These are phyloP conservation scores for Borealophlyctis nickersoniae DNA, from an alignment of 192 early-diverging fungal species.

Conservation along the genomic window DNA sequence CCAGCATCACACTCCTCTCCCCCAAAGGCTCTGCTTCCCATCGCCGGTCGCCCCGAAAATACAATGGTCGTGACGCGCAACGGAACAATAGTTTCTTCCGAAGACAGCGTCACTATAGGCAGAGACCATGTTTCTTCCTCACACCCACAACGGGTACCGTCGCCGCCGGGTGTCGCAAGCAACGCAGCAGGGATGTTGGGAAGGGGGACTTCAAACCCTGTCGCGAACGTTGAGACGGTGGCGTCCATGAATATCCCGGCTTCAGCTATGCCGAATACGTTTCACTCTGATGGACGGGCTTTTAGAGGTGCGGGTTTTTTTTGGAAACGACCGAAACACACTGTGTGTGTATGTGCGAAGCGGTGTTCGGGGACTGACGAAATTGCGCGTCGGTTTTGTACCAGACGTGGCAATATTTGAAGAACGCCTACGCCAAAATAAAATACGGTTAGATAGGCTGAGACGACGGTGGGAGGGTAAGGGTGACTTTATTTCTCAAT, in stretches of 20 bases:
- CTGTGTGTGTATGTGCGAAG: no score
- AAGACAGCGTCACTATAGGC: background rate
- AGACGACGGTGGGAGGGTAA: constrained; percentile 23
- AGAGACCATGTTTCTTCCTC: background rate
- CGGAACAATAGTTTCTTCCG: background rate
- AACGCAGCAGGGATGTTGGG: background rate
- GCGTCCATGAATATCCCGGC: constrained; percentile 21
- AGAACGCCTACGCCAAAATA: constrained; percentile 9
- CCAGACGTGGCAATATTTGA: constrained; percentile 26
- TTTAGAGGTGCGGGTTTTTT: constrained; percentile 15
- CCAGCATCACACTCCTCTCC: no score
- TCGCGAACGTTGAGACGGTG: constrained; percentile 28
- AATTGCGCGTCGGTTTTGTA: background rate
- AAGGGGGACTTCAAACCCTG: constrained; percentile 3
- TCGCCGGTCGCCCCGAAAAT: no score
- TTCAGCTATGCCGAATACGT: constrained; percentile 13
- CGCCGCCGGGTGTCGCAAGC: no score
- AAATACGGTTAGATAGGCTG: background rate
- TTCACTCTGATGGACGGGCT: constrained; percentile 23
- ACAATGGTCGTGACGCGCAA: background rate
- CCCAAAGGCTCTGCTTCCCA: background rate
- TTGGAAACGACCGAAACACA: background rate
- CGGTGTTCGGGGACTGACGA: no score
- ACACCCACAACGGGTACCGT: no score
- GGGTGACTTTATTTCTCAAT: no score